Evolutionary conservation across 1,284 basidiomycete genomes (phyloP).

Genomic region (Bondarzewia mesenterica): DNA sequence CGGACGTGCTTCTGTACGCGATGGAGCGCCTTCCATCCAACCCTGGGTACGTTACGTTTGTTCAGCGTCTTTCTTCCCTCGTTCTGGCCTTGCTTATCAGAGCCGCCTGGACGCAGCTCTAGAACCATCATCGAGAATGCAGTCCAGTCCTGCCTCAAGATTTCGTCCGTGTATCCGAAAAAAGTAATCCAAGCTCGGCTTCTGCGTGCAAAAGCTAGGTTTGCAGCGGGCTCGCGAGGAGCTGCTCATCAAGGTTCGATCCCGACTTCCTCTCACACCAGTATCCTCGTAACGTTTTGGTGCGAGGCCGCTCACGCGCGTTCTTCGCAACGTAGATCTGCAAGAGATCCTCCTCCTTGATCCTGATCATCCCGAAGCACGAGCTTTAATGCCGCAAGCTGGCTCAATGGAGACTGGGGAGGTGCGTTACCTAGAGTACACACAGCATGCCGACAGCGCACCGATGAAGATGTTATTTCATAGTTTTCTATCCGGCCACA

Average conservation of each 20-base stretch:
- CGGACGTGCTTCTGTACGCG: slow-evolving; percentile 55
- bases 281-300: neutral
- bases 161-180: slow-evolving; percentile 43
- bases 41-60: slow-evolving; percentile 16
- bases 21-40: slow-evolving; percentile 38
- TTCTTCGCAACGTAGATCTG: slow-evolving; percentile 38
- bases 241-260: slow-evolving; percentile 58
- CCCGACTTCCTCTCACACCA: neutral
- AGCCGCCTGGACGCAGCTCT: slow-evolving; percentile 28
- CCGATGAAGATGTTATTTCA: slow-evolving; percentile 2
- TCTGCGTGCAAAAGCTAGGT: slow-evolving; percentile 53
- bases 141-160: slow-evolving; percentile 58
- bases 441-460: slow-evolving; percentile 6
- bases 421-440: slow-evolving; percentile 9
- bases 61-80: slow-evolving; percentile 4
- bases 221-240: slow-evolving; percentile 47
- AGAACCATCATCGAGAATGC: slow-evolving; percentile 65
- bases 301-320: neutral
- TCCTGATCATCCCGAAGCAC: slow-evolving; percentile 62
- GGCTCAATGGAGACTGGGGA: slow-evolving; percentile 19
- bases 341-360: slow-evolving; percentile 55
- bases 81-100: slow-evolving; percentile 10
- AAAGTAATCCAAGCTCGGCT: slow-evolving; percentile 52
- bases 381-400: slow-evolving; percentile 41
- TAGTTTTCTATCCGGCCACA: slow-evolving; percentile 12